Conservation (phyloP, 2,329 filamentous ascomycete species). For the Colletotrichum falcatum region DNA sequence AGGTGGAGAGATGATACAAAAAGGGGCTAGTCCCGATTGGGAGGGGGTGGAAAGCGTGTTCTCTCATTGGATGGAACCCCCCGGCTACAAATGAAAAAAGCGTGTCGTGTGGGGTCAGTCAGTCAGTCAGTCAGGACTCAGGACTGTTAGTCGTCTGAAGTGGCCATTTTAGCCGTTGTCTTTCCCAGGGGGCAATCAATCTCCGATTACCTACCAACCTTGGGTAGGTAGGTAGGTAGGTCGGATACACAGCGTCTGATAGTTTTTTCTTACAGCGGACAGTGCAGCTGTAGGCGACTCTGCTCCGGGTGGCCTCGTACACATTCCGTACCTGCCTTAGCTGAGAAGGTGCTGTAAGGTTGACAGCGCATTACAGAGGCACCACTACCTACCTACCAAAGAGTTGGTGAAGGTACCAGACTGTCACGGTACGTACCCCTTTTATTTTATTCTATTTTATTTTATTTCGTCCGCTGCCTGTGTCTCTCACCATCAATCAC, state of each 20-base stretch:
- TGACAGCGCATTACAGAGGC: neutral
- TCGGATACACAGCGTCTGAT: too few species aligned
- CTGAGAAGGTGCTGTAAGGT: neutral
- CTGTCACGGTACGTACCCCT: slow-evolving; percentile 4
- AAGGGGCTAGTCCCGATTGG: slow-evolving; percentile 6
- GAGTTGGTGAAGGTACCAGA: too few species aligned
- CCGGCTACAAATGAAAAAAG: slow-evolving; percentile 19
- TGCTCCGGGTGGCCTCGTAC: neutral
- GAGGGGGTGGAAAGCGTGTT: neutral
- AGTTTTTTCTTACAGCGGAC: neutral
- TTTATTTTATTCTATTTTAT: neutral
- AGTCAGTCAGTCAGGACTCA: too few species aligned
- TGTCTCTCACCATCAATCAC: neutral
- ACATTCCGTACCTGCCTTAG: neutral
- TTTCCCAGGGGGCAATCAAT: neutral
- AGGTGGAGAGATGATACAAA: slow-evolving; percentile 1
- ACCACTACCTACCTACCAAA: too few species aligned
- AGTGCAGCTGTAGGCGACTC: neutral
- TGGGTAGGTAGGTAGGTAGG: too few species aligned
- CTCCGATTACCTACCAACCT: too few species aligned
- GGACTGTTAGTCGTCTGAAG: slow-evolving; percentile 6
- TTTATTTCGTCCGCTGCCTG: neutral
- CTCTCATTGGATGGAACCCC: slow-evolving; percentile 24
- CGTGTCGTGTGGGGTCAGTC: slow-evolving; percentile 25
- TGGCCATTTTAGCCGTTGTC: slow-evolving; percentile 2